phyloP scores from a whole-genome alignment of 2,329 filamentous ascomycete species.

The Trichoderma harzianum region DNA sequence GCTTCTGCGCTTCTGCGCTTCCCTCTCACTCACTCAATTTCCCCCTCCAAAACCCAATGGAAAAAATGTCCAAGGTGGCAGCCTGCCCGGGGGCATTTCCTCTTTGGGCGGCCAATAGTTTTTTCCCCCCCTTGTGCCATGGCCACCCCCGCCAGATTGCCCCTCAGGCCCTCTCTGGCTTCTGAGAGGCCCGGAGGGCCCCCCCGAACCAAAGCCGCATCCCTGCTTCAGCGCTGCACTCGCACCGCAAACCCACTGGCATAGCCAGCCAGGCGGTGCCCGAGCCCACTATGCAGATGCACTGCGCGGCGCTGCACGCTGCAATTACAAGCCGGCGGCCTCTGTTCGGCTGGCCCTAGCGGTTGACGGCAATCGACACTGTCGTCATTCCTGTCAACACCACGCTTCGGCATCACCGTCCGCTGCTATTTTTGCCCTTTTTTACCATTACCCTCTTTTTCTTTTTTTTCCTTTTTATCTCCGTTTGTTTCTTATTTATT shows the following conservation, averaged over 20 bases:
- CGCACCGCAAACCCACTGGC: background rate
- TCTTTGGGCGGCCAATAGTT: conserved; percentile 3
- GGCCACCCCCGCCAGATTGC: conserved; percentile 5
- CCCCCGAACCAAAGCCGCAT: background rate
- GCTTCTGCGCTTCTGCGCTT: background rate
- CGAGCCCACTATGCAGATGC: conserved; percentile 7
- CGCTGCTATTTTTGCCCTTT: background rate
- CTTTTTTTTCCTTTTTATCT: background rate
- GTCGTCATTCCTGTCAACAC: background rate
- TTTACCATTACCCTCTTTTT: background rate
- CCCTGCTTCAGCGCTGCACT: conserved; percentile 10
- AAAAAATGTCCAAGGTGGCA: background rate
- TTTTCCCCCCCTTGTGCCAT: background rate
- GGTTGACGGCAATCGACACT: background rate
- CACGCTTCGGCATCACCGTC: conserved; percentile 14
- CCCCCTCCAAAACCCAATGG: background rate
- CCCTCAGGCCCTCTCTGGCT: conserved; percentile 24
- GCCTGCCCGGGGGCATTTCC: conserved; percentile 6
- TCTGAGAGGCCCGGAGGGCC: background rate
- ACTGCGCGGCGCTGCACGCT: background rate
- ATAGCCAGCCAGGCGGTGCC: conserved; percentile 17
- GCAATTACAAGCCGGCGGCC: conserved; percentile 1
- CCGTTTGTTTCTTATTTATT: background rate
- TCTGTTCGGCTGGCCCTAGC: background rate
- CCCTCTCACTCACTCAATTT: background rate